A percentile compares a stretch with the other conserved stretches of the same genome.
Conservation (phyloP, 1,284 basidiomycete species). For the Austroboletus rostrupii region DNA sequence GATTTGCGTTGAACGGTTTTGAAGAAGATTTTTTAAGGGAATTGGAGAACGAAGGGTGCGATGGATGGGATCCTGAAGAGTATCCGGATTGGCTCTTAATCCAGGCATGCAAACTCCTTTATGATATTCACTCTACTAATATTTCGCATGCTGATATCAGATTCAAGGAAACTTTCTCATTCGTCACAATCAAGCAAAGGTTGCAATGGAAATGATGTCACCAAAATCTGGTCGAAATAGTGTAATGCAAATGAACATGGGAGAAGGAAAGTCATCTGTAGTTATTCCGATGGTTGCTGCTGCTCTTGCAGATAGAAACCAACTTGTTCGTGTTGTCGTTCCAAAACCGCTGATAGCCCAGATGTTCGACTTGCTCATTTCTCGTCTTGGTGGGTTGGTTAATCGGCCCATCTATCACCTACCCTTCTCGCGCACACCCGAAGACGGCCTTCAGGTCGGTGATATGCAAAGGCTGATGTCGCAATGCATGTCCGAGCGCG, state of each 20-base stretch:
- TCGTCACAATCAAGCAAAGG: neutral
- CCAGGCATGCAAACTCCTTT: slow-evolving; percentile 16
- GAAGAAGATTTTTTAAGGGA: neutral
- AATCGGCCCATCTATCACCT: neutral
- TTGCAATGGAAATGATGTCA: neutral
- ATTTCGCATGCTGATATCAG: neutral
- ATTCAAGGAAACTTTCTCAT: neutral
- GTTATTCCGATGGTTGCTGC: neutral
- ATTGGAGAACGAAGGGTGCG: neutral
- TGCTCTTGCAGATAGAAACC: neutral
- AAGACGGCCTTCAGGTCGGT: neutral
- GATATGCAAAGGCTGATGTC: neutral
- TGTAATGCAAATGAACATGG: neutral
- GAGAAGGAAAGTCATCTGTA: neutral
- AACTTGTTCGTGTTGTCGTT: neutral
- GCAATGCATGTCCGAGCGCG: neutral
- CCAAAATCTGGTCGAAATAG: neutral
- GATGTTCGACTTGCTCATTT: neutral
- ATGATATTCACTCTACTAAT: neutral
- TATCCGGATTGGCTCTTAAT: slow-evolving; percentile 11
- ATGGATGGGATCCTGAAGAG: neutral
- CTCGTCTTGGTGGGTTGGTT: neutral
- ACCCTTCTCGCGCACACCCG: neutral
- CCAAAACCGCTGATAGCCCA: neutral
- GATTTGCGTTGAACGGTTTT: neutral